A percentile compares a stretch with the other conserved stretches of the same genome.
Evolutionary conservation across 1,139 yeast genomes (phyloP).

Genomic region (Blastobotrys capitulatus): DNA sequence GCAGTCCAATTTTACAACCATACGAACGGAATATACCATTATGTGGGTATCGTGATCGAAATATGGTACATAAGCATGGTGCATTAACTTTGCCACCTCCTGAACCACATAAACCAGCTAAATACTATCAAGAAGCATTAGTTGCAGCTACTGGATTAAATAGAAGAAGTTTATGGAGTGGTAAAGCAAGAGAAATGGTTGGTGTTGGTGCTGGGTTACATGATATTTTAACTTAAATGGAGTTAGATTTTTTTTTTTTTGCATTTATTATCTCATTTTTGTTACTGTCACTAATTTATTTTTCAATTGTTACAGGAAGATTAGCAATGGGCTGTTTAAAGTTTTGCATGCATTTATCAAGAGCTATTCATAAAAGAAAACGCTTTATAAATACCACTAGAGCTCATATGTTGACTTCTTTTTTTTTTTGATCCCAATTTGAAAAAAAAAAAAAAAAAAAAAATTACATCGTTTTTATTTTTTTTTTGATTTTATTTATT

Average conservation of each 20-base stretch:
- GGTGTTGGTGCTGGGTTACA: conserved; percentile 23
- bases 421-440: no score
- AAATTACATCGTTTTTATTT: neutral
- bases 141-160: conserved; percentile 36
- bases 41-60: conserved; percentile 13
- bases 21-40: conserved; percentile 10
- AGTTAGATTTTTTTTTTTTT: no score
- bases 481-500: neutral
- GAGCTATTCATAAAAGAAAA: no score
- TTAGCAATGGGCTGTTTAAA: no score
- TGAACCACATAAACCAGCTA: conserved; percentile 10
- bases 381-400: no score
- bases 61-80: conserved; percentile 13
- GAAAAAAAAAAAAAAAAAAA: no score
- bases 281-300: no score
- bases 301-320: no score
- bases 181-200: conserved; percentile 52
- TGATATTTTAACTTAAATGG: conserved; percentile 8
- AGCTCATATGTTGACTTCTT: no score
- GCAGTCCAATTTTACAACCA: conserved; percentile 7
- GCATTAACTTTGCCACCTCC: conserved; percentile 17
- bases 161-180: conserved; percentile 43
- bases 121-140: conserved; percentile 27
- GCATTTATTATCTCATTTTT: neutral
- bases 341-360: no score